Evolutionary conservation across 192 early-diverging fungal species (phyloP), one percentile per base, ranked within the genome.

Genomic region (Umbelopsis sp.): DNA sequence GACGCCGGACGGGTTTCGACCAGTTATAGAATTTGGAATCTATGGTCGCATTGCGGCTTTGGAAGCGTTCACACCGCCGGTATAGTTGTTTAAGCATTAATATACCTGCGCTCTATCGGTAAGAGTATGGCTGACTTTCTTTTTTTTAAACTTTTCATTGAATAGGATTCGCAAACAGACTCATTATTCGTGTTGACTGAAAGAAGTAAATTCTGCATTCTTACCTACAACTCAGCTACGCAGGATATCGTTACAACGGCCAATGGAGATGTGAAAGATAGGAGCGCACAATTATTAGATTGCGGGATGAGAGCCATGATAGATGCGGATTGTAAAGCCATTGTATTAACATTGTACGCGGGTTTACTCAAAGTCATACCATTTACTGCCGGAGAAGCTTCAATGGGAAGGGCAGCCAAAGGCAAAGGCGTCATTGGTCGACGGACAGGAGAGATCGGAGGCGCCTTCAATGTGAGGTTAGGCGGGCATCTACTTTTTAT

Each of bases 11-110:
- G 79, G 76, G 3, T 74, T 92, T 49, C 84, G 81, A 49, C 78
- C 77, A 7, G 68, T 90, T 16, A 80, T 76, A 48, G 88, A 91
- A 55, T 82, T 88, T 49, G 76, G 79, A 4, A 69, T 95, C 8
- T 88, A 91, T 80, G 93, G 91, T n/a, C 85, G 87, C 10, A 87
- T 95, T 27, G 79, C 82, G 1, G 74, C 74, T 1, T 66, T 95
- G 67, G 46, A 82, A 61, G 49, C 82, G 6, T 87, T 82, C 66
- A 73, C 80, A 16, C 16, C 70, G 35, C 49, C 16, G 35, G 78
- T 79, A 75, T 33, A 21, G 69, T 67, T 13, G 5, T 16, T 61
- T 20, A 25, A 2, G 18, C 22, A 11, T 37, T 27, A 69, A 46
- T 44, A 2, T 15, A 33, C 68, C 23, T 11, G 44, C 58, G 13